Conservation (phyloP, 176 grass and related monocot genomes). For the Musa troglodytarum region DNA sequence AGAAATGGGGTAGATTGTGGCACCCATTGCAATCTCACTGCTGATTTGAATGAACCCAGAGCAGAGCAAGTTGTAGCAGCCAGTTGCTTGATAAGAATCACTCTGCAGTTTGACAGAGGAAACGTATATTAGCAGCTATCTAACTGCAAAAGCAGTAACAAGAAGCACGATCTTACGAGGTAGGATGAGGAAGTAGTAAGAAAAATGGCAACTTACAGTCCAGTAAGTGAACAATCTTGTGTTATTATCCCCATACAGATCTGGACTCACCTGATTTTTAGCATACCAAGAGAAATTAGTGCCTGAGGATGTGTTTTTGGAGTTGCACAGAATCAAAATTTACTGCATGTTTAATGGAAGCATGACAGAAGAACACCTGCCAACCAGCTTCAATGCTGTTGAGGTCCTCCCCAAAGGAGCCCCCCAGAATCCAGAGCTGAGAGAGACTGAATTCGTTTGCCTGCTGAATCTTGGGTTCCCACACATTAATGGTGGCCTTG, state of each 20-base stretch:
- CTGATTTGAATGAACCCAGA: slow-evolving; percentile 8
- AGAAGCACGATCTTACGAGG: background rate
- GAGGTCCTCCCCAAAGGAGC: background rate
- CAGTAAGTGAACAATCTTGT: slow-evolving; percentile 14
- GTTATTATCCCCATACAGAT: slow-evolving; percentile 6
- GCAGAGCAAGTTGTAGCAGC: slow-evolving; percentile 10
- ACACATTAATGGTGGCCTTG: slow-evolving; percentile 15
- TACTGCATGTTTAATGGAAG: background rate
- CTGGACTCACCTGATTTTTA: slow-evolving; percentile 1
- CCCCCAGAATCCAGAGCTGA: slow-evolving; percentile 6
- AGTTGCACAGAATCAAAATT: background rate
- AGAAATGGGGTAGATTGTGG: slow-evolving; percentile 9
- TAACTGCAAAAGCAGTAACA: background rate
- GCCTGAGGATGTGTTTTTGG: background rate
- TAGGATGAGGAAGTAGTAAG: background rate
- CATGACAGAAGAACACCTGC: background rate
- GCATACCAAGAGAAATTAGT: background rate
- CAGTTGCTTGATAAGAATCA: slow-evolving; percentile 6
- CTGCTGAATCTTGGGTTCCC: slow-evolving; percentile 3
- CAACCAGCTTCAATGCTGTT: slow-evolving; percentile 11
- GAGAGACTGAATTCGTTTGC: slow-evolving; percentile 12
- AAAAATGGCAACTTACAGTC: slow-evolving; percentile 3
- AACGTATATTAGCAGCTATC: background rate
- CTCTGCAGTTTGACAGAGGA: background rate
- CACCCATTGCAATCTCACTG: slow-evolving; percentile 6